phyloP scores from a whole-genome alignment of 805 yeast genomes.

The Saccharomycopsis malanga region DNA sequence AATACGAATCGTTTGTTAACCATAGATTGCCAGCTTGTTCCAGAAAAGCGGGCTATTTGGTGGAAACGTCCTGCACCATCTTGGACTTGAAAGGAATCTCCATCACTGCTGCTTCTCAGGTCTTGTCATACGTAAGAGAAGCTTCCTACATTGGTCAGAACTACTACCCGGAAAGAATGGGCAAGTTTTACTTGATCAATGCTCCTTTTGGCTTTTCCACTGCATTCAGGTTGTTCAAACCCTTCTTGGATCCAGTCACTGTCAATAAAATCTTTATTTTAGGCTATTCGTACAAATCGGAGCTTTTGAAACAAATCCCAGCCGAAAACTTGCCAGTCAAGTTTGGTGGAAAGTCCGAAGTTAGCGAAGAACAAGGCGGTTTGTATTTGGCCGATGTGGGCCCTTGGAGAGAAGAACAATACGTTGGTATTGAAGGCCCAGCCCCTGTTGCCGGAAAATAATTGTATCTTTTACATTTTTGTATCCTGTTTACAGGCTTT shows the following conservation, averaged over 20 bases:
- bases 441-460: conserved; percentile 53
- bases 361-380: conserved; percentile 65
- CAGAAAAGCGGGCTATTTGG: conserved; percentile 64
- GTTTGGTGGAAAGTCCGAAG: conserved; percentile 79
- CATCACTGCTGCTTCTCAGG: conserved; percentile 74
- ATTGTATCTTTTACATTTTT: neutral
- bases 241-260: conserved; percentile 95
- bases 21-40: conserved; percentile 93
- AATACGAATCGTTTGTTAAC: conserved; percentile 82
- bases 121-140: conserved; percentile 80
- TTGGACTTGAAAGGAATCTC: conserved; percentile 94
- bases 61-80: conserved; percentile 95
- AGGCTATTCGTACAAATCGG: conserved; percentile 71
- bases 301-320: conserved; percentile 86
- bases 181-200: conserved; percentile 89
- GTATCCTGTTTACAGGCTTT: too few species aligned
- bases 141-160: conserved; percentile 94
- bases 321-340: conserved; percentile 84
- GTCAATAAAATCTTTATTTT: conserved; percentile 89
- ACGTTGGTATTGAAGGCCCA: conserved; percentile 91
- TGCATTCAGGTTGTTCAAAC: conserved; percentile 85
- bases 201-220: conserved; percentile 97
- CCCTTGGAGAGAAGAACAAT: conserved; percentile 92
- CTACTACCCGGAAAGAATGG: conserved; percentile 99
- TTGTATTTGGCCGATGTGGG: conserved; percentile 85